Evolutionary conservation across 1,284 basidiomycete species (phyloP), one percentile per base, ranked within the genome.

Genomic region (Melampsora americana): DNA sequence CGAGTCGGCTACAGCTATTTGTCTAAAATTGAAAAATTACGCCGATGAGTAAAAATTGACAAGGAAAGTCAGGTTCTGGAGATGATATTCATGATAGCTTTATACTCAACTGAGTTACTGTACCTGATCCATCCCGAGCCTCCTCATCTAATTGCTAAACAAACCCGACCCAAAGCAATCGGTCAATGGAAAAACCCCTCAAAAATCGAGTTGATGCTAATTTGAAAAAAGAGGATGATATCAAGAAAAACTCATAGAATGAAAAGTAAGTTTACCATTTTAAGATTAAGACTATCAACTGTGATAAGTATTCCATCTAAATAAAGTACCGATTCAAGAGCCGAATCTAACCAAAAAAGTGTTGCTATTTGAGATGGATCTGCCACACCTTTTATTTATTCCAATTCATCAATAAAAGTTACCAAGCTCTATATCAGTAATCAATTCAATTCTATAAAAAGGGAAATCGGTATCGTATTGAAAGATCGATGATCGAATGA

Each of bases 341-440:
- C 73, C 42, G 66, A 68, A 64, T 76, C 73, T 16, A 68, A 42
- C 73, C 73, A 76, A 69, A 76, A 76, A 12, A 76, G 60, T 35
- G 66, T 44, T 35, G 73, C 73, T 68, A 76, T 76, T 59, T 76
- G 73, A 32, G 73, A 62, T 35, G 73, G 73, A 56, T 76, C 73
- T 42, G 73, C 73, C n/a, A 76, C 67, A 39, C 73, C 73, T 76
- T 14, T 35, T 16, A n/a, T 16, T 42, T 42, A 42, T 42, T 42
- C 39, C 39, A 42, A 42, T 1, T 1, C 6, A 42, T 12, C 39
- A 42, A 42, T 42, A 6, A 1, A 42, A 5, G 39, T 42, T 7
- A 42, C 39, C 39, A 42, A 42, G 12, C 1, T 42, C 39, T 42
- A 42, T 12, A 42, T 42, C 39, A 42, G 39, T 42, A 42, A 42